phyloP scores from a whole-genome alignment of 2,329 filamentous ascomycete genomes.

The Scytalidium sp. region DNA sequence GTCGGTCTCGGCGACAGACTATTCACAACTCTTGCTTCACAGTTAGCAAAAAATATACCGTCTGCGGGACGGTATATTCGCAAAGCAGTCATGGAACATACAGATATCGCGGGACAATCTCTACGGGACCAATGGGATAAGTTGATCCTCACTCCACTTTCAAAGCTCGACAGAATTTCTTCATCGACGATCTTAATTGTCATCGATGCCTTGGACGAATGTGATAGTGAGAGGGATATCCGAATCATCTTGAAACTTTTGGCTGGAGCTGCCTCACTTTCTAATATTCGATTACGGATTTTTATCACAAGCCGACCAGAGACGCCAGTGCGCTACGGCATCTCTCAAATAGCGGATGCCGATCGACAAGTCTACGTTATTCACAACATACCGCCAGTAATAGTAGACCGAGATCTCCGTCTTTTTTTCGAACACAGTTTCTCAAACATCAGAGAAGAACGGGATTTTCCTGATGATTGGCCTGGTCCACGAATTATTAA shows the following conservation, averaged over 20 bases:
- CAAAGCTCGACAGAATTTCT: slow-evolving; percentile 17
- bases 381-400: slow-evolving; percentile 1
- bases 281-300: slow-evolving; percentile 16
- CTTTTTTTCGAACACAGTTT: slow-evolving; percentile 16
- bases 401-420: slow-evolving; percentile 25
- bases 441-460: neutral
- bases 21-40: slow-evolving; percentile 9
- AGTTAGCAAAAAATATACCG: slow-evolving; percentile 5
- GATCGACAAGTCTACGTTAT: slow-evolving; percentile 20
- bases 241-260: slow-evolving; percentile 7
- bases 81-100: slow-evolving; percentile 3
- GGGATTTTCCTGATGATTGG: slow-evolving; percentile 4
- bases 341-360: slow-evolving; percentile 10
- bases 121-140: slow-evolving; percentile 42
- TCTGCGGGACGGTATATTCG: slow-evolving; percentile 4
- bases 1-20: slow-evolving; percentile 8
- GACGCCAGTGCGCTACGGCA: slow-evolving; percentile 17
- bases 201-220: slow-evolving; percentile 30
- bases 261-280: slow-evolving; percentile 5
- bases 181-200: slow-evolving; percentile 16
- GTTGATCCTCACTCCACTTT: slow-evolving; percentile 36
- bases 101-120: slow-evolving; percentile 7
- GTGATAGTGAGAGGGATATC: slow-evolving; percentile 16
- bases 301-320: slow-evolving; percentile 28
- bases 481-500: slow-evolving; percentile 1